These are phyloP conservation scores for Cyberlindnera galapagoensis DNA, from an alignment of 805 yeast genomes.

Conservation along the genomic window DNA sequence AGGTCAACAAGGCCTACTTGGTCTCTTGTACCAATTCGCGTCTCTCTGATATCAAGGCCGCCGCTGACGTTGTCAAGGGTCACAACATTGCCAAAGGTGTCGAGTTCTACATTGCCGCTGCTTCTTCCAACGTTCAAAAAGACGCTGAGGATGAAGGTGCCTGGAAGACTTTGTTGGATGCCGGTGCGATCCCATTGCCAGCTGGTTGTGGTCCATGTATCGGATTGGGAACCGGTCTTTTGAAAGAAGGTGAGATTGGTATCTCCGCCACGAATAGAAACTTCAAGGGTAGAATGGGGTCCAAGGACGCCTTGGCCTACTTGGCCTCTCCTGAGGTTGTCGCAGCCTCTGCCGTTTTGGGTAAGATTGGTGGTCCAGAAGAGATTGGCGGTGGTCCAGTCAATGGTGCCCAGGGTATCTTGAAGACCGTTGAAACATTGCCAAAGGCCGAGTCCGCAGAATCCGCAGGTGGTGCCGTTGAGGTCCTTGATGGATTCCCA, in stretches of 20 bases:
- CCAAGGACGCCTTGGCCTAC: constrained; percentile 91
- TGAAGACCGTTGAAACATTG: constrained; percentile 28
- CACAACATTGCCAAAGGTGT: constrained; percentile 83
- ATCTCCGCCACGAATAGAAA: constrained; percentile 97
- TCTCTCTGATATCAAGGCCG: constrained; percentile 86
- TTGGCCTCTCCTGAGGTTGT: constrained; percentile 97
- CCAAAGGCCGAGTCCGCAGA: neutral
- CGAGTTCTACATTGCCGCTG: constrained; percentile 96
- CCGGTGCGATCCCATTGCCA: constrained; percentile 93
- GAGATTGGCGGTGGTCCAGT: constrained; percentile 65
- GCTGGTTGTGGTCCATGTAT: constrained; percentile 99
- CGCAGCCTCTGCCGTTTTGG: constrained; percentile 96
- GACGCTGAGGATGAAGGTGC: constrained; percentile 91
- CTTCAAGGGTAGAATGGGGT: constrained; percentile 99
- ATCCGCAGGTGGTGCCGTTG: constrained; percentile 43
- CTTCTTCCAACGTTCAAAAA: constrained; percentile 85
- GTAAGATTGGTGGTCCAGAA: constrained; percentile 88
- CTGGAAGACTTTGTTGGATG: constrained; percentile 83
- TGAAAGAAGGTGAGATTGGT: constrained; percentile 96
- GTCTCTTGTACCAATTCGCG: constrained; percentile 98
- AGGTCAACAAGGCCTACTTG: constrained; percentile 87
- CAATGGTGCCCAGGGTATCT: constrained; percentile 42
- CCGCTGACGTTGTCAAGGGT: constrained; percentile 79
- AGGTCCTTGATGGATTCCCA: constrained; percentile 88
- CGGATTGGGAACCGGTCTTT: constrained; percentile 90